Percentiles rank a stretch among this genome's conserved stretches.
These are phyloP conservation scores for Kwoniella heveanensis DNA, from an alignment of 768 basidiomycete species.

Conservation along the genomic window DNA sequence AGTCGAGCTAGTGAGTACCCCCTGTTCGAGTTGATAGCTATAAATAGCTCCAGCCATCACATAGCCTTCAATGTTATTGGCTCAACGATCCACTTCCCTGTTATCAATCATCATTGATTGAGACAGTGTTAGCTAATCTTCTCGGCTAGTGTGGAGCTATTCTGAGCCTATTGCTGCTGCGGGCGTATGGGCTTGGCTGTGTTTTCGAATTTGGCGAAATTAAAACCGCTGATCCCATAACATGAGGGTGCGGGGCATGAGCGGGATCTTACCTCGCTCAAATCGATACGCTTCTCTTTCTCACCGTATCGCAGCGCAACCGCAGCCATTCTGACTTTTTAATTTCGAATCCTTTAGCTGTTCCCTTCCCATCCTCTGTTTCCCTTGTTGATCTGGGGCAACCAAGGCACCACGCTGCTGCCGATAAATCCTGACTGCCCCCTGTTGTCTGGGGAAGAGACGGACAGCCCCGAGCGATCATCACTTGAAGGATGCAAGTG, in stretches of 20 bases:
- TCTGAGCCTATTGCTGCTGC: background rate
- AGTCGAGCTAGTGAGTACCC: background rate
- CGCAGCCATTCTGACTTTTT: background rate
- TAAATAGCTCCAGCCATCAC: background rate
- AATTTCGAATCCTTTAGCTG: too few relatives aligned
- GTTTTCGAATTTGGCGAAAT: background rate
- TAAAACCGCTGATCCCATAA: too few relatives aligned
- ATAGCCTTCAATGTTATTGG: too few relatives aligned
- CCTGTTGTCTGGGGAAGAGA: background rate
- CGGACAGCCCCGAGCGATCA: too few relatives aligned
- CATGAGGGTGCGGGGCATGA: background rate
- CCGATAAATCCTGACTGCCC: conserved; percentile 1
- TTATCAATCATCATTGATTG: background rate
- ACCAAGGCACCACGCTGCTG: background rate
- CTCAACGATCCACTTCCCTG: too few relatives aligned
- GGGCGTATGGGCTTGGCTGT: too few relatives aligned
- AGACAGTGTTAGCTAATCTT: background rate
- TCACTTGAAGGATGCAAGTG: too few relatives aligned
- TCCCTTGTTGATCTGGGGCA: too few relatives aligned
- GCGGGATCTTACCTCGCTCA: background rate
- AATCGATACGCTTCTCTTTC: too few relatives aligned
- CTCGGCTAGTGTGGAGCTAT: conserved; percentile 1
- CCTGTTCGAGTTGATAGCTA: background rate
- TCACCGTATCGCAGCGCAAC: too few relatives aligned
- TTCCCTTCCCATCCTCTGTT: too few relatives aligned